Conservation (phyloP, 2,329 filamentous ascomycete species). For the Aspergillus neotritici region DNA sequence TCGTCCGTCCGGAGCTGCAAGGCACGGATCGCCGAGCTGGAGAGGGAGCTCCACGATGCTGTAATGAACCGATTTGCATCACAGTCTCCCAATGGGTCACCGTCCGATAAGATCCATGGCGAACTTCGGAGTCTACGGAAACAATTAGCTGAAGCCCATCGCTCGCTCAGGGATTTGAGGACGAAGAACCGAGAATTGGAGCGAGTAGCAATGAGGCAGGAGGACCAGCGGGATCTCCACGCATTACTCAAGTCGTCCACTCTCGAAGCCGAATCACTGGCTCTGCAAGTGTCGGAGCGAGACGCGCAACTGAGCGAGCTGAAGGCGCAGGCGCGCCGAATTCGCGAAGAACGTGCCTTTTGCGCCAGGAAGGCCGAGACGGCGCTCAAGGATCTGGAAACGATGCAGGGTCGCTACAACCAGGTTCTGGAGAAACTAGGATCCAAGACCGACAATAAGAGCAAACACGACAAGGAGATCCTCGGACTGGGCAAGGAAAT, state of each 20-base stretch:
- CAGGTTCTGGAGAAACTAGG: conserved; percentile 49
- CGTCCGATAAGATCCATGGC: conserved; percentile 38
- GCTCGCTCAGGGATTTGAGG: conserved; percentile 53
- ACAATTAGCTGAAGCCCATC: conserved; percentile 57
- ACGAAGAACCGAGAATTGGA: conserved; percentile 47
- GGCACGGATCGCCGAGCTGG: conserved; percentile 60
- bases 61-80: conserved; percentile 47
- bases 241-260: conserved; percentile 44
- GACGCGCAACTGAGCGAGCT: conserved; percentile 57
- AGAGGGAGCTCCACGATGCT: conserved; percentile 61
- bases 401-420: conserved; percentile 58
- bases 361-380: conserved; percentile 38
- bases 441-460: conserved; percentile 39
- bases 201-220: conserved; percentile 44
- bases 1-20: conserved; percentile 59
- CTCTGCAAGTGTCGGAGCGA: conserved; percentile 64
- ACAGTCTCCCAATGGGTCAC: conserved; percentile 51
- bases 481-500: conserved; percentile 83
- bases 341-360: conserved; percentile 43
- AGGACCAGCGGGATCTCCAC: conserved; percentile 41
- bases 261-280: conserved; percentile 58
- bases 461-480: conserved; percentile 58
- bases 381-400: conserved; percentile 39
- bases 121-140: conserved; percentile 56
- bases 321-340: conserved; percentile 58